These are phyloP conservation scores for Rhizoclosmatium hyalinum DNA, from an alignment of 371 early-diverging fungal species.

Conservation along the genomic window DNA sequence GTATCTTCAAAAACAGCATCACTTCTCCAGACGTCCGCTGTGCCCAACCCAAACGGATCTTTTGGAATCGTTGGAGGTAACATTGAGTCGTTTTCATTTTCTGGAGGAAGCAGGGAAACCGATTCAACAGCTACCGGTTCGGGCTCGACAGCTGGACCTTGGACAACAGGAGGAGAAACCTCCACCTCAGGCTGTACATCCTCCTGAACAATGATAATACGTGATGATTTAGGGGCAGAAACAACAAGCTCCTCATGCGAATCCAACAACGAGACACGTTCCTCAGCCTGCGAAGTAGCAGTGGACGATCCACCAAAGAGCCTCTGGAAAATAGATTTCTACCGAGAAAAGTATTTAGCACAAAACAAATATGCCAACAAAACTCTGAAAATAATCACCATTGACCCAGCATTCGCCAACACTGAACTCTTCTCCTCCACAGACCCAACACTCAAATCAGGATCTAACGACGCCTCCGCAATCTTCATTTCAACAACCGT, in stretches of 20 bases:
- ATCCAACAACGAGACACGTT: neutral
- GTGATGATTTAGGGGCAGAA: neutral
- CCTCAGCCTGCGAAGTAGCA: neutral
- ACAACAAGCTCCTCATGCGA: neutral
- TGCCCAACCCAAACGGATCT: too few species aligned
- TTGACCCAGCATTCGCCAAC: constrained; percentile 7
- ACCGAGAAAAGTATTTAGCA: neutral
- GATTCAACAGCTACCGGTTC: too few species aligned
- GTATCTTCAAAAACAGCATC: too few species aligned
- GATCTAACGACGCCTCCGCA: constrained; percentile 1
- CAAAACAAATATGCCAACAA: constrained; percentile 1
- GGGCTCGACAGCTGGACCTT: too few species aligned
- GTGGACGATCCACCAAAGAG: neutral
- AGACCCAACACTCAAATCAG: neutral
- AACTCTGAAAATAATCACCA: constrained; percentile 12
- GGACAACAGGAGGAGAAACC: too few species aligned
- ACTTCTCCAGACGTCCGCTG: too few species aligned
- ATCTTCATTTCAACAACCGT: constrained; percentile 4
- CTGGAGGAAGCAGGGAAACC: too few species aligned
- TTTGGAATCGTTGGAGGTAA: too few species aligned
- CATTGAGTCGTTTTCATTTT: too few species aligned
- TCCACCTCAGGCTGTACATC: neutral
- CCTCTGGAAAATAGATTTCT: constrained; percentile 13
- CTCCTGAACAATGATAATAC: neutral
- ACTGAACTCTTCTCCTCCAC: neutral